phyloP scores from a whole-genome alignment of 78 protist species.

The Isochrysis galbana region DNA sequence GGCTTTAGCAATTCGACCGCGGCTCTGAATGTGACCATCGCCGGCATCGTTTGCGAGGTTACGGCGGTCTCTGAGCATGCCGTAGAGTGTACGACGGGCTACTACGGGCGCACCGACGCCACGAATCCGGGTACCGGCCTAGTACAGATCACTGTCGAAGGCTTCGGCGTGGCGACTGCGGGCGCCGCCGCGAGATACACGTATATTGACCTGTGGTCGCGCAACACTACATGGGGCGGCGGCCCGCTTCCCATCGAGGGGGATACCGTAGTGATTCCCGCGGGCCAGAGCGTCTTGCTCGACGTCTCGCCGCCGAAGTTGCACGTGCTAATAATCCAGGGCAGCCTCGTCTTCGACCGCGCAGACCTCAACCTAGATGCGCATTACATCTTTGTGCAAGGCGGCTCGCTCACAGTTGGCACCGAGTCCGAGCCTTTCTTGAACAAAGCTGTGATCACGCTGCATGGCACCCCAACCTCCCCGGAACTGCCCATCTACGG shows the following conservation, averaged over 20 bases:
- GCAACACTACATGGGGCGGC: slow-evolving; percentile 1
- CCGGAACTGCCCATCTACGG: not conserved
- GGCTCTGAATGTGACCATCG: not conserved
- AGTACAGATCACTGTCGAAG: not conserved
- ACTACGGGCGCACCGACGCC: not conserved
- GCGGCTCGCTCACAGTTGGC: not conserved
- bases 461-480: not conserved
- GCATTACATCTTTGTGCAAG: not conserved
- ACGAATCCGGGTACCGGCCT: not conserved
- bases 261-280: not conserved
- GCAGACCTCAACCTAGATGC: not conserved
- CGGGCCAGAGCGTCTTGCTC: not conserved
- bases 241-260: not conserved
- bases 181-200: not conserved
- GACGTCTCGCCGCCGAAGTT: not conserved
- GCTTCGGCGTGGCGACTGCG: not conserved
- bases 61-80: not conserved
- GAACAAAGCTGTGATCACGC: not conserved
- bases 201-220: not conserved
- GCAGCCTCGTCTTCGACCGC: not conserved
- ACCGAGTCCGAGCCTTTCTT: not conserved
- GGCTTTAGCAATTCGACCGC: not conserved
- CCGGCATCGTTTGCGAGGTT: not conserved
- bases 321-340: not conserved
- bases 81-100: not conserved